phyloP scores from a whole-genome alignment of 805 yeast species.

The Pichia insulana region DNA sequence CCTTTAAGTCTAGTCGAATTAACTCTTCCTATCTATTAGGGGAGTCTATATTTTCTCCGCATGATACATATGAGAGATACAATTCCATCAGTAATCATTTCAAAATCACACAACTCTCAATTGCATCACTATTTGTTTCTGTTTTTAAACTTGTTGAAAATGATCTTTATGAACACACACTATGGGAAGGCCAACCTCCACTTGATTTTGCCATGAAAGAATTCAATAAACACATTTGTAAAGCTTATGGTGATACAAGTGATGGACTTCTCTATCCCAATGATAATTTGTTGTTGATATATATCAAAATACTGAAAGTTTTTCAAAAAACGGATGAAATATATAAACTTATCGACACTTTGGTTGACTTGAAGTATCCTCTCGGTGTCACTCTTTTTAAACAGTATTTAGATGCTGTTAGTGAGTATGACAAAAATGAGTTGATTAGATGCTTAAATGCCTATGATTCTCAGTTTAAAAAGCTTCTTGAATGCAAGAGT shows the following conservation, averaged over 20 bases:
- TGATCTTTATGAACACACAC: slow-evolving; percentile 7
- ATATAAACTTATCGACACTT: slow-evolving; percentile 42
- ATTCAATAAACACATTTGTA: slow-evolving; percentile 36
- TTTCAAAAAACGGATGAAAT: slow-evolving; percentile 42
- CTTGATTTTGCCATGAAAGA: slow-evolving; percentile 54
- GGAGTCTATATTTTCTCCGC: slow-evolving; percentile 29
- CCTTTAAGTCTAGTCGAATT: slow-evolving; percentile 18
- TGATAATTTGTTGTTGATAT: slow-evolving; percentile 41
- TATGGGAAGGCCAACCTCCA: slow-evolving; percentile 47
- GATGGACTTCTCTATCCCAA: slow-evolving; percentile 34
- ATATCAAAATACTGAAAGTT: slow-evolving; percentile 40
- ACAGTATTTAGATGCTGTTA: slow-evolving; percentile 15
- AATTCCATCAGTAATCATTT: slow-evolving; percentile 11
- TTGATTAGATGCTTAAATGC: slow-evolving; percentile 16
- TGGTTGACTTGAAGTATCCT: slow-evolving; percentile 37
- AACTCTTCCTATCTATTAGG: slow-evolving; percentile 23
- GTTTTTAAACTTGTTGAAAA: slow-evolving; percentile 27
- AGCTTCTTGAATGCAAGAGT: slow-evolving; percentile 13
- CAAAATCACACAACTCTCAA: slow-evolving; percentile 19
- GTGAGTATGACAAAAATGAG: slow-evolving; percentile 15
- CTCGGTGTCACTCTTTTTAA: slow-evolving; percentile 16
- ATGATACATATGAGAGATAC: slow-evolving; percentile 24
- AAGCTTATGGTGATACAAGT: slow-evolving; percentile 24
- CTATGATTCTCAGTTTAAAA: slow-evolving; percentile 14
- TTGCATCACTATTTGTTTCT: slow-evolving; percentile 42